These are phyloP conservation scores for Didymella arachidicola DNA, from an alignment of 2,329 filamentous ascomycete genomes.

Conservation along the genomic window DNA sequence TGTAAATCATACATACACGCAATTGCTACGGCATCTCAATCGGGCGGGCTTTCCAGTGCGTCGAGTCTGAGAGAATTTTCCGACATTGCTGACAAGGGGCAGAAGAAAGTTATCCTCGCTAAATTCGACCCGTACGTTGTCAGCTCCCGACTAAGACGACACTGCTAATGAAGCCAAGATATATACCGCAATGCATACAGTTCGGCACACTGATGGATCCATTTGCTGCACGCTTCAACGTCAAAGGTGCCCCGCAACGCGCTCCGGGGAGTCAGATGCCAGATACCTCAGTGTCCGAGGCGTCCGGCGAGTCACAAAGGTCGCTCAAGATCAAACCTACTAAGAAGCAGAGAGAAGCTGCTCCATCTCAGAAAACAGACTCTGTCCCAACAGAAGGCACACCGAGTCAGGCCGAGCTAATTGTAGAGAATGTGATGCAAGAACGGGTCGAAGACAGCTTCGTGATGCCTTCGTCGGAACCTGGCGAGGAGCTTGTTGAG, in stretches of 20 bases:
- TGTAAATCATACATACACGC: conserved; percentile 64
- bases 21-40: conserved; percentile 67
- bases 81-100: not conserved
- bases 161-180: not conserved
- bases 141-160: not conserved
- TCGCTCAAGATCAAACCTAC: conserved; percentile 62
- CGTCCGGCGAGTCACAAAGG: conserved; percentile 29
- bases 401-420: conserved; percentile 17
- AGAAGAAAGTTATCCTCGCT: conserved; percentile 60
- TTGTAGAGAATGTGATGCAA: conserved; percentile 13
- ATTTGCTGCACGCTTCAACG: conserved; percentile 65
- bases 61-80: not conserved
- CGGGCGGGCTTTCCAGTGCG: conserved; percentile 58
- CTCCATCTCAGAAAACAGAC: conserved; percentile 45
- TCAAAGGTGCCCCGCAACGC: conserved; percentile 59
- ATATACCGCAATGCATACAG: conserved; percentile 55
- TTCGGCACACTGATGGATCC: conserved; percentile 58
- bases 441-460: conserved; percentile 46
- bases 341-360: conserved; percentile 51
- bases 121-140: conserved; percentile 49
- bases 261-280: conserved; percentile 2
- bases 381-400: conserved; percentile 50
- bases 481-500: conserved; percentile 1
- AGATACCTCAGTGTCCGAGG: conserved; percentile 8
- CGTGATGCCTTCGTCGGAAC: conserved; percentile 23